Percentiles rank a stretch among this genome's conserved stretches.
Evolutionary conservation across 2,329 filamentous ascomycete genomes (phyloP).

Genomic region (Harringtonia aguacate): DNA sequence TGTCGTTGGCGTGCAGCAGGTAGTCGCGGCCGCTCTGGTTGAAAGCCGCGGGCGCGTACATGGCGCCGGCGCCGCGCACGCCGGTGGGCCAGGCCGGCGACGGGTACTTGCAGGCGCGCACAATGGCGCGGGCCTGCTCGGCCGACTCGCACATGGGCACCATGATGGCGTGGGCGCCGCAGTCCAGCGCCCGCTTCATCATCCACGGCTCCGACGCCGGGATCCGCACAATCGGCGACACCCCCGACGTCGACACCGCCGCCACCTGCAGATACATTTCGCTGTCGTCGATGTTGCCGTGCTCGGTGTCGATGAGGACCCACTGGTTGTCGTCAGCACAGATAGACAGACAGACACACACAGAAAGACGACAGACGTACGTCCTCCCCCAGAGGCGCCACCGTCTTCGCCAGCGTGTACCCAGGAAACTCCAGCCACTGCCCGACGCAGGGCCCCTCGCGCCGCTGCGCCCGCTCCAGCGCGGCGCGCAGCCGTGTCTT

Average conservation of each 20-base stretch:
- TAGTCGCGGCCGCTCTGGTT: constrained; percentile 30
- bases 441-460: constrained; percentile 18
- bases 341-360: background rate
- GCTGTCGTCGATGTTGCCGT: constrained; percentile 39
- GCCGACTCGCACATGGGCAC: constrained; percentile 34
- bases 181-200: constrained; percentile 37
- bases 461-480: constrained; percentile 17
- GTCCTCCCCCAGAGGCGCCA: constrained; percentile 19
- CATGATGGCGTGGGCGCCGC: constrained; percentile 38
- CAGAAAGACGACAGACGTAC: constrained; percentile 11
- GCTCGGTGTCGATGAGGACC: constrained; percentile 36
- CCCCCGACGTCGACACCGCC: constrained; percentile 35
- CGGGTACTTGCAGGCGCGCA: constrained; percentile 38
- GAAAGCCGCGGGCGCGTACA: constrained; percentile 20
- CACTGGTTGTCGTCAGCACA: constrained; percentile 6
- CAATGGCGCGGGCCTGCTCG: constrained; percentile 25
- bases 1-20: constrained; percentile 37
- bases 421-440: constrained; percentile 22
- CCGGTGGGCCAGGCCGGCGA: constrained; percentile 27
- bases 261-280: constrained; percentile 43
- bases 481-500: constrained; percentile 19
- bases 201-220: constrained; percentile 28
- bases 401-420: constrained; percentile 19
- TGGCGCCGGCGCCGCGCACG: constrained; percentile 18
- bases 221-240: constrained; percentile 28